These are phyloP conservation scores for Kwoniella newhampshirensis DNA, from an alignment of 768 basidiomycete genomes.

Conservation along the genomic window DNA sequence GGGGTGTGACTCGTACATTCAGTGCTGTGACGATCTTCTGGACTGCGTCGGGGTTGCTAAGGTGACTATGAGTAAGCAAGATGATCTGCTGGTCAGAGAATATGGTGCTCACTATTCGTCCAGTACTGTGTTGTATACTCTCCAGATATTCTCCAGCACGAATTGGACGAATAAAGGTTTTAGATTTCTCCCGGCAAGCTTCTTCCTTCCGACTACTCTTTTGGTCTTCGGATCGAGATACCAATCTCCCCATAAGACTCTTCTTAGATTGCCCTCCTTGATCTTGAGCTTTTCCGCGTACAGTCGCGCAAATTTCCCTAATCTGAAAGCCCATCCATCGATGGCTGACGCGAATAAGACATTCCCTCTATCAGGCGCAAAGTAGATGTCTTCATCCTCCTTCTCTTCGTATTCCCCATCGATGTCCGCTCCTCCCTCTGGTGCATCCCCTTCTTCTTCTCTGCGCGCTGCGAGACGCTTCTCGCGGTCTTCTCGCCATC, in stretches of 20 bases:
- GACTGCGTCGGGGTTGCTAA: constrained; percentile 84
- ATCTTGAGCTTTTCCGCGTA: constrained; percentile 88
- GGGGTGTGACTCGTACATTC: constrained; percentile 75
- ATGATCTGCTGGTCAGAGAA: neutral
- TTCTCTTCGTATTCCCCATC: constrained; percentile 80
- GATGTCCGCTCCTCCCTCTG: constrained; percentile 31
- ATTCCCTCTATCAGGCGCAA: constrained; percentile 91
- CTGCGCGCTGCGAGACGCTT: constrained; percentile 66
- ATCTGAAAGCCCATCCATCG: constrained; percentile 95
- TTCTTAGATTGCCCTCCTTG: constrained; percentile 77
- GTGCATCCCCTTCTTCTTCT: constrained; percentile 61
- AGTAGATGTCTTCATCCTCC: constrained; percentile 97
- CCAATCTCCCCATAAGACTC: constrained; percentile 95
- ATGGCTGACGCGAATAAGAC: constrained; percentile 94
- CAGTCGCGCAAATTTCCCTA: constrained; percentile 88
- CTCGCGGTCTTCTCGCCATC: constrained; percentile 91
- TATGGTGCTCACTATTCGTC: constrained; percentile 76
- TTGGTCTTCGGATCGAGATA: constrained; percentile 96
- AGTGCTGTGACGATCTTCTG: constrained; percentile 81
- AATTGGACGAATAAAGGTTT: constrained; percentile 98
- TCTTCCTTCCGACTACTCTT: constrained; percentile 83
- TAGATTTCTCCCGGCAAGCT: constrained; percentile 74
- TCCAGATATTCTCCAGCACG: constrained; percentile 95
- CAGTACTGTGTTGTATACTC: constrained; percentile 86
- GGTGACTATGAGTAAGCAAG: neutral